phyloP scores from a whole-genome alignment of 306 rosid species.

The Crotalaria pallida region DNA sequence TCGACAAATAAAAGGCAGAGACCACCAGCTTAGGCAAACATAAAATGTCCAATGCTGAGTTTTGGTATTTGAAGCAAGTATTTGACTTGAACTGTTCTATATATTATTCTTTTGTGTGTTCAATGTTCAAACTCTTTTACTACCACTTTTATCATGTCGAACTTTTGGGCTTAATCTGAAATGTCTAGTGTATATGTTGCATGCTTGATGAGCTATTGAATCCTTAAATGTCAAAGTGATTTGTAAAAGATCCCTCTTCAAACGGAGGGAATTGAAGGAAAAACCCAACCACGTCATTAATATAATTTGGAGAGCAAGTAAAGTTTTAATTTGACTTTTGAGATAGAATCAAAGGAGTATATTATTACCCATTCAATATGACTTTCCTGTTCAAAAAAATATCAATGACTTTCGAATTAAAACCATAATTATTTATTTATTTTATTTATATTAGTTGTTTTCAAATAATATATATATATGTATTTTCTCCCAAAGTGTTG shows the following conservation, averaged over 20 bases:
- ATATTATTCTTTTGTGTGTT: background rate
- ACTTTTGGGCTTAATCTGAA: background rate
- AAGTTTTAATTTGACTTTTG: background rate
- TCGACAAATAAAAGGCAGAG: background rate
- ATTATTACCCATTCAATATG: background rate
- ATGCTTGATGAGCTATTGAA: slow-evolving; percentile 3
- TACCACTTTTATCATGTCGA: background rate
- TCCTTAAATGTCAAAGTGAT: background rate
- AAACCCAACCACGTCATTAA: background rate
- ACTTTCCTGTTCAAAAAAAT: too few species aligned
- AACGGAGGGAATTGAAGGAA: background rate
- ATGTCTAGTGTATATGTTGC: background rate
- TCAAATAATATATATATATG: too few species aligned
- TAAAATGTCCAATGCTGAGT: background rate
- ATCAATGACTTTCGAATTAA: too few species aligned
- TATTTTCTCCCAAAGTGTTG: too few species aligned
- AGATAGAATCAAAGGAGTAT: background rate
- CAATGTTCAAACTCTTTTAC: slow-evolving; percentile 35
- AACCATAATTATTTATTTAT: too few species aligned
- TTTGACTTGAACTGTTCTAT: slow-evolving; percentile 37
- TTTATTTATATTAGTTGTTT: too few species aligned
- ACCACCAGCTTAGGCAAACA: background rate
- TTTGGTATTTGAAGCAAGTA: slow-evolving; percentile 12
- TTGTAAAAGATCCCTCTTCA: slow-evolving; percentile 6
- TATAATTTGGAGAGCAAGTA: background rate